Base-by-base conservation (phyloP, 371 early-diverging fungal species). In the Entomophthora muscae region DNA sequence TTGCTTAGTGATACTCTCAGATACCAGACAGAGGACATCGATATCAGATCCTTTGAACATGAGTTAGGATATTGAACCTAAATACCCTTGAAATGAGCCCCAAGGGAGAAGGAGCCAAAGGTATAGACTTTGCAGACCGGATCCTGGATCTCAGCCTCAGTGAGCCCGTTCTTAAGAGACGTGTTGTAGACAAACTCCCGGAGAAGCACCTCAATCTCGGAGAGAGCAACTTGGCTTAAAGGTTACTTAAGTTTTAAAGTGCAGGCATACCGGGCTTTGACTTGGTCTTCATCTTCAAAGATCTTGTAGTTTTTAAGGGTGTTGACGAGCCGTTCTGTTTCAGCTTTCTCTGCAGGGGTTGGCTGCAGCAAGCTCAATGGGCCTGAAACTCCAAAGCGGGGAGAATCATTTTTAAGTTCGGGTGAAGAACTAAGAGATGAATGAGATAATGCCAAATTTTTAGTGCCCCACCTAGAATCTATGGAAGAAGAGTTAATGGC, bases 111-210 rank as follows among this genome's bases (percentile, higher is more conserved):
- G 57, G 98, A 97, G 17, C 99, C 99, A 77, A 94, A 99, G 0
- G 99, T 97, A 70, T 91, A 98, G 53, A 99, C 98, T 74, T 95
- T 95, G 53, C 98, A 98, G 52, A 94, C 95, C 42, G 87, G 89
- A 62, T 88, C 86, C 61, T 75, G 80, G 1, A 93, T 93, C 26
- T 89, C 68, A 10, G 83, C 73, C 67, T 89, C 93, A 13, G 90
- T 82, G 30, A 89, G 74, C 10, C 79, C 79, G 58, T 76, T 73
- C 61, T 85, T 81, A 30, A 81, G 68, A 42, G 81, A 78, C 7
- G 83, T 84, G 27, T 72, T 69, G 59, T 86, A 84, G 7, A 98
- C 94, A 75, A 96, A 95, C 54, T 89, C 85, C 67, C 91, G 90
- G 61, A 93, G 89, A 59, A 95, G 71, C 62, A 75, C 72, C 71